phyloP scores from a whole-genome alignment of 768 basidiomycete species.

The Naematelia aurantialba region DNA sequence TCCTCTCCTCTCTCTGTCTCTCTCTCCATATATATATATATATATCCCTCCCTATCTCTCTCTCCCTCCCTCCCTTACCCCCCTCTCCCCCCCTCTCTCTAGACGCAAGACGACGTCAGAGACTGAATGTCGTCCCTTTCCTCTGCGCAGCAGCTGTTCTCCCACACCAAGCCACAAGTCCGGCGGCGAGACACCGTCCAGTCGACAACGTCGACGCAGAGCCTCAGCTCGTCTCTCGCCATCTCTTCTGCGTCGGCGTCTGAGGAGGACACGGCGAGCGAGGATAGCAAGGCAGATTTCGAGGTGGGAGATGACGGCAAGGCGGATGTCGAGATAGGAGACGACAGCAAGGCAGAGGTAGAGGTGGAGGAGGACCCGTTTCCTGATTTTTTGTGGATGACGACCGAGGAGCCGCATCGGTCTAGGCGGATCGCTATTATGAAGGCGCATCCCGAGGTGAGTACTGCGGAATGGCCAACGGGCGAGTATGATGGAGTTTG shows the following conservation, averaged over 20 bases:
- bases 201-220: neutral
- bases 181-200: neutral
- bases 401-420: conserved; percentile 97
- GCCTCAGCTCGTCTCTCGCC: neutral
- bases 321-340: no score
- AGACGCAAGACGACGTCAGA: neutral
- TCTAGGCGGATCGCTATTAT: conserved; percentile 80
- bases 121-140: neutral
- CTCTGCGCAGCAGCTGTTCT: neutral
- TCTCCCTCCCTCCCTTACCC: no score
- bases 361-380: conserved; percentile 13
- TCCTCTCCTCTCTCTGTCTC: no score
- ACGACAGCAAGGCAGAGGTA: no score
- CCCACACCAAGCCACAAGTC: neutral
- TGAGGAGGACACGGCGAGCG: neutral
- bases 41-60: no score
- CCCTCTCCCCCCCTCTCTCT: no score
- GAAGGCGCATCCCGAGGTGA: conserved; percentile 87
- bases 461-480: no score
- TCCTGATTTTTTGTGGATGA: conserved; percentile 85
- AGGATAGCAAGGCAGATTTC: neutral
- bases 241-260: neutral
- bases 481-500: no score
- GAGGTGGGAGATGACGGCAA: no score
- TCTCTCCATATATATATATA: no score